Conservation (phyloP, 345 rosid species). For the Nephelium lappaceum region DNA sequence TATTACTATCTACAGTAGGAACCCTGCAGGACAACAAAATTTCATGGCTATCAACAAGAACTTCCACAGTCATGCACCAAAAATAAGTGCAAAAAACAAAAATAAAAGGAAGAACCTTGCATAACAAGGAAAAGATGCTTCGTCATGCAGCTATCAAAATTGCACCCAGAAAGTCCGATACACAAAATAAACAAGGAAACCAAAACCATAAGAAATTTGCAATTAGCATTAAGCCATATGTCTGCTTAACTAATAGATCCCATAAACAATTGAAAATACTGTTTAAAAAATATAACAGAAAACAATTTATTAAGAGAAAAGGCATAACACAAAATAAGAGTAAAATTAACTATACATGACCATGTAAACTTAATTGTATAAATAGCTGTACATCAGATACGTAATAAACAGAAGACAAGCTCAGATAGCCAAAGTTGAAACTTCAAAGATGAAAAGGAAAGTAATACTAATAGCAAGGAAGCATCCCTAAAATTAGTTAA, state of each 20-base stretch:
- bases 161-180: background rate
- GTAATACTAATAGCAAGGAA: constrained; percentile 1
- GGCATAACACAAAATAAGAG: background rate
- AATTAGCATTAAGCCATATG: background rate
- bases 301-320: background rate
- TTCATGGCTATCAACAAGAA: background rate
- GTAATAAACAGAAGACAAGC: background rate
- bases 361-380: background rate
- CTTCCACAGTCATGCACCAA: background rate
- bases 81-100: background rate
- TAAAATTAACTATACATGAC: background rate
- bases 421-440: background rate
- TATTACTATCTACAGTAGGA: constrained; percentile 34
- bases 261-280: background rate
- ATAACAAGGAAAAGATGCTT: constrained; percentile 2
- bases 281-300: background rate
- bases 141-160: background rate
- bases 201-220: background rate
- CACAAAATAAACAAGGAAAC: background rate
- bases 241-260: background rate
- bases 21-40: constrained; percentile 31
- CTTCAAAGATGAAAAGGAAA: background rate
- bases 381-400: background rate
- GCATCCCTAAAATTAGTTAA: constrained; percentile 2
- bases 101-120: constrained; percentile 20